phyloP scores from a whole-genome alignment of 352 stramenopile species.

The Peronospora belbahrii region DNA sequence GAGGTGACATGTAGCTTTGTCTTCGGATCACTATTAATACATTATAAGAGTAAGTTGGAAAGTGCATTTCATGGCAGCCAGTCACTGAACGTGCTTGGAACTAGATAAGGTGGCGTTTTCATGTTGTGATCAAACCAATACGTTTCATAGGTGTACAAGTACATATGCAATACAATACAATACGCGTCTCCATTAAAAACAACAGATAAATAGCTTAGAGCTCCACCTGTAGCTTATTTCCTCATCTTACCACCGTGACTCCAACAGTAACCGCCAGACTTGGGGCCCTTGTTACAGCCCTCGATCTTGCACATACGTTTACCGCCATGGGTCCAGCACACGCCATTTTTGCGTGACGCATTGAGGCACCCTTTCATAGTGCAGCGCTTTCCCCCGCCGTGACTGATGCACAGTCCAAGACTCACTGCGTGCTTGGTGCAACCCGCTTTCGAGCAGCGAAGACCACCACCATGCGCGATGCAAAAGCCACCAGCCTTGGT shows the following conservation, averaged over 20 bases:
- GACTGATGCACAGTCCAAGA: constrained; percentile 77
- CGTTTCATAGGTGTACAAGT: too few relatives aligned
- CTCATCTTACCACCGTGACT: constrained; percentile 78
- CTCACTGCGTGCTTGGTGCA: constrained; percentile 81
- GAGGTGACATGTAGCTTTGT: too few relatives aligned
- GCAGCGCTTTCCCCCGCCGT: constrained; percentile 76
- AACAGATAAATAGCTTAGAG: constrained; percentile 34
- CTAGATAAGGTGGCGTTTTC: too few relatives aligned
- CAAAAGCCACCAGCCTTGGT: constrained; percentile 76
- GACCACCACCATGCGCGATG: constrained; percentile 69
- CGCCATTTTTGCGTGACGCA: constrained; percentile 71
- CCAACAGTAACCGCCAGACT: constrained; percentile 80
- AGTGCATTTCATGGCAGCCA: background rate
- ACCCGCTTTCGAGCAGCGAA: constrained; percentile 59
- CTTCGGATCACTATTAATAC: too few relatives aligned
- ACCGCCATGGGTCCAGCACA: constrained; percentile 76
- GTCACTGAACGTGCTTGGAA: background rate
- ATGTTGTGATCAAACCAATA: constrained; percentile 21
- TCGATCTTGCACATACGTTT: constrained; percentile 76
- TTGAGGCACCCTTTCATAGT: constrained; percentile 68
- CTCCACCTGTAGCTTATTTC: constrained; percentile 35
- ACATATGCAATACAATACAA: too few relatives aligned
- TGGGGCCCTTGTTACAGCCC: constrained; percentile 74
- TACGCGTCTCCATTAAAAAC: constrained; percentile 21
- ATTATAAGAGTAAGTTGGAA: background rate